phyloP scores from a whole-genome alignment of 129 eudicot species.

The Tanacetum coccineum region DNA sequence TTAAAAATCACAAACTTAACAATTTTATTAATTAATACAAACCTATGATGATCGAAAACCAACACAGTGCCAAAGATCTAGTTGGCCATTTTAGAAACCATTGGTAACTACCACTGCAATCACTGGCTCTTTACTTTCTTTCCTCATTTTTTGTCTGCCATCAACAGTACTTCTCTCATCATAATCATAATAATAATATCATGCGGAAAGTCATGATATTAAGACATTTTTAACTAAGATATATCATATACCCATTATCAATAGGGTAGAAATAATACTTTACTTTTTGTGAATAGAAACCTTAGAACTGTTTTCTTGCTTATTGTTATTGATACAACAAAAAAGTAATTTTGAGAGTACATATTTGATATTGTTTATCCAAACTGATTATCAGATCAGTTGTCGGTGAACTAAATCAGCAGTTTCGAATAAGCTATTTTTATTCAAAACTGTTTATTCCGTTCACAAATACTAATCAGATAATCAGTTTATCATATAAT shows the following conservation, averaged over 20 bases:
- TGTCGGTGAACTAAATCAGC: too few species aligned
- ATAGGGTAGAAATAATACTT: conserved; percentile 3
- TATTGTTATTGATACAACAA: too few species aligned
- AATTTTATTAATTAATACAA: conserved; percentile 12
- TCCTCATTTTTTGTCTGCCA: conserved; percentile 20
- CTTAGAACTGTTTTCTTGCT: too few species aligned
- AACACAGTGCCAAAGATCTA: conserved; percentile 8
- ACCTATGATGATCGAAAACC: conserved; percentile 15
- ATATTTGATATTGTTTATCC: too few species aligned
- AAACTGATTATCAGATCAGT: too few species aligned
- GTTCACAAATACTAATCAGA: too few species aligned
- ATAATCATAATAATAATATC: conserved; percentile 9
- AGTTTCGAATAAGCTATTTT: too few species aligned
- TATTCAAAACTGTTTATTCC: too few species aligned
- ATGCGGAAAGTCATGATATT: conserved; percentile 11
- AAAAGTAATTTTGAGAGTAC: too few species aligned
- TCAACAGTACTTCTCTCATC: conserved; percentile 9
- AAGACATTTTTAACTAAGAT: not conserved
- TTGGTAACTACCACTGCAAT: conserved; percentile 22
- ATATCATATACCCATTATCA: conserved; percentile 14
- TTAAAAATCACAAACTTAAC: conserved; percentile 19
- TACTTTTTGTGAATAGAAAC: conserved; percentile 4
- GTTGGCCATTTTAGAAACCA: conserved; percentile 10
- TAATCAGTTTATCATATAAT: too few species aligned
- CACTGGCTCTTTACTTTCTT: conserved; percentile 26